These are phyloP conservation scores for Pleurotus pulmonarius DNA, from an alignment of 768 basidiomycete species.

Conservation along the genomic window DNA sequence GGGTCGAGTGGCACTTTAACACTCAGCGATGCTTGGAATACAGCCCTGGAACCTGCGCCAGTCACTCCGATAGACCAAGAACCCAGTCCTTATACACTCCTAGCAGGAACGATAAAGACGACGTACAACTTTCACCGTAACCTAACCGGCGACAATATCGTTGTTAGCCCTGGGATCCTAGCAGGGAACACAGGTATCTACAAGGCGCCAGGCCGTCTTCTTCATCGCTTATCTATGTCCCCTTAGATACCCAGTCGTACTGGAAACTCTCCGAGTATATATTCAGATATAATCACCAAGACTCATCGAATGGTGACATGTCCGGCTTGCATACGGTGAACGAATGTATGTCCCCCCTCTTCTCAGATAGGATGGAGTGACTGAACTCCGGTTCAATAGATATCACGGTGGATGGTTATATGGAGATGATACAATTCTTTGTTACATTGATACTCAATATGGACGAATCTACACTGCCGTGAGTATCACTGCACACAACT, in stretches of 20 bases:
- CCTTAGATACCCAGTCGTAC: slow-evolving; percentile 31
- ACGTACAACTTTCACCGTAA: slow-evolving; percentile 29
- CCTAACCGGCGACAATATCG: slow-evolving; percentile 13
- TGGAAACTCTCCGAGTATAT: slow-evolving; percentile 33
- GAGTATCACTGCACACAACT: too few species aligned
- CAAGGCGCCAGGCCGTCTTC: slow-evolving; percentile 6
- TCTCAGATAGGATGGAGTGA: neutral
- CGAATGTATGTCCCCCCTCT: slow-evolving; percentile 33
- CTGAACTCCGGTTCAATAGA: slow-evolving; percentile 10
- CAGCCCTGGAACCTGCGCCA: slow-evolving; percentile 46
- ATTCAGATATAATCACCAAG: slow-evolving; percentile 44
- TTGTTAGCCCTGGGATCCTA: slow-evolving; percentile 27
- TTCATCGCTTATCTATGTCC: neutral
- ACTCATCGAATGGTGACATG: slow-evolving; percentile 11
- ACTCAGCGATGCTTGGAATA: slow-evolving; percentile 35
- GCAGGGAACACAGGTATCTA: slow-evolving; percentile 31
- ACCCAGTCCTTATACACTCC: slow-evolving; percentile 25
- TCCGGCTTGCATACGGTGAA: slow-evolving; percentile 47
- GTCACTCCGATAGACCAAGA: slow-evolving; percentile 28
- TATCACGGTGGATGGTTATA: slow-evolving; percentile 28
- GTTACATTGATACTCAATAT: slow-evolving; percentile 39
- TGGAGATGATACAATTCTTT: slow-evolving; percentile 42
- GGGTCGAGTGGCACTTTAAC: slow-evolving; percentile 25
- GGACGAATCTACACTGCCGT: slow-evolving; percentile 26
- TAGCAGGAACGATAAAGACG: slow-evolving; percentile 41